Evolutionary conservation across 2,329 filamentous ascomycete genomes (phyloP).

Genomic region (Aspergillus tubingensis): DNA sequence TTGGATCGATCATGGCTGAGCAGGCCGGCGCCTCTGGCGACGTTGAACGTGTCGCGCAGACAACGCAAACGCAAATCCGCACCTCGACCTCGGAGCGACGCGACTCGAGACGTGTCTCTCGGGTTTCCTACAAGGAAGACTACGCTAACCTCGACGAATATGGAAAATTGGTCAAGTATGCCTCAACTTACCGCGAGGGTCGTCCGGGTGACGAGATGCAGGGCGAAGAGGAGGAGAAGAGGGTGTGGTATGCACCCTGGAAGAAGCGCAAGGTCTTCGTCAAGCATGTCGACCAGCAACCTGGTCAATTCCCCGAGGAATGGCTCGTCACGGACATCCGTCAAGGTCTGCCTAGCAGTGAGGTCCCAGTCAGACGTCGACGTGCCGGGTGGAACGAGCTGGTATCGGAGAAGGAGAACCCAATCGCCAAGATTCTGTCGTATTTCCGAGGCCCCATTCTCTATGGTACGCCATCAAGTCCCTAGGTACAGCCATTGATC

Average conservation of each 20-base stretch:
- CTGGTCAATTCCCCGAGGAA: constrained; percentile 58
- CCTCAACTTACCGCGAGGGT: constrained; percentile 64
- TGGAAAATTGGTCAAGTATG: constrained; percentile 66
- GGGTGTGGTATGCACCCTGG: constrained; percentile 64
- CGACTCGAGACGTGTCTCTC: constrained; percentile 35
- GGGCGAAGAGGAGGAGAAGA: constrained; percentile 48
- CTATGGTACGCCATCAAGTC: constrained; percentile 60
- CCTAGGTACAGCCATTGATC: neutral
- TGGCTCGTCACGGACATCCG: constrained; percentile 71
- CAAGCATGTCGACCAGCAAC: constrained; percentile 26
- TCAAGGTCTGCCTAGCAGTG: constrained; percentile 59
- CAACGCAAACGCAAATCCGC: constrained; percentile 18
- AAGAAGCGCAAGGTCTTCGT: constrained; percentile 39
- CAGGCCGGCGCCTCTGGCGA: constrained; percentile 20
- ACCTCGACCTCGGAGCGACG: constrained; percentile 26
- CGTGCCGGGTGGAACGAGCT: constrained; percentile 72
- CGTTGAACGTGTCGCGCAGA: constrained; percentile 20
- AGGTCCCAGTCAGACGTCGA: constrained; percentile 64
- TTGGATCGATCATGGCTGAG: constrained; percentile 25
- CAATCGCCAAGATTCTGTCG: constrained; percentile 70
- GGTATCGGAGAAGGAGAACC: constrained; percentile 74
- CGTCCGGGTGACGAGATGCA: constrained; percentile 45
- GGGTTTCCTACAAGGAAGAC: constrained; percentile 37
- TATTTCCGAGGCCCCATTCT: constrained; percentile 77
- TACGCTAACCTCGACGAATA: constrained; percentile 59